Evolutionary conservation across 2,329 filamentous ascomycete genomes (phyloP).

Genomic region (Bipolaris bicolor): DNA sequence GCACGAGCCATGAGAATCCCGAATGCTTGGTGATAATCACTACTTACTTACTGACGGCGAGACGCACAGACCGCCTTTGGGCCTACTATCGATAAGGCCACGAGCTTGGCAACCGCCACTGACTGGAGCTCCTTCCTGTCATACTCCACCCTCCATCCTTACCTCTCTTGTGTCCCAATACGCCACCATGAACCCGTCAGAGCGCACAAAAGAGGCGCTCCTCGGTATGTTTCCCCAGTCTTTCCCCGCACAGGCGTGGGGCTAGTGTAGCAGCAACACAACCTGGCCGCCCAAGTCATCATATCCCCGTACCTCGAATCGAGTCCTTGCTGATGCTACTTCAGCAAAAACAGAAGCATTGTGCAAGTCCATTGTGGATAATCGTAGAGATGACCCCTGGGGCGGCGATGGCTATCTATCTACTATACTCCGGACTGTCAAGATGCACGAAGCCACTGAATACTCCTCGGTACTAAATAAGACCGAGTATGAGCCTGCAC

Average conservation of each 20-base stretch:
- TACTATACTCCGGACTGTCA: constrained; percentile 61
- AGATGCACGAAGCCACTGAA: constrained; percentile 51
- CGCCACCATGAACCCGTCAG: constrained; percentile 48
- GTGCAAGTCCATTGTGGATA: constrained; percentile 54
- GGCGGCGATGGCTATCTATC: constrained; percentile 53
- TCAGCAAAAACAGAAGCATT: constrained; percentile 50
- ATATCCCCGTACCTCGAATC: not conserved
- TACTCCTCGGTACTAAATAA: constrained; percentile 16
- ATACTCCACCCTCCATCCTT: constrained; percentile 1
- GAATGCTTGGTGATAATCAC: not conserved
- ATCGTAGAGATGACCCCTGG: constrained; percentile 44
- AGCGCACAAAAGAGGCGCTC: constrained; percentile 52
- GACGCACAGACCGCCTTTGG: not conserved
- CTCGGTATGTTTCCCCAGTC: constrained; percentile 33
- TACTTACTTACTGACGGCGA: no score
- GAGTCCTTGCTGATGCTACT: not conserved
- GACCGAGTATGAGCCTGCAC: constrained; percentile 36
- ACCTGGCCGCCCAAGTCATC: not conserved
- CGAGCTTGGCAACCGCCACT: not conserved
- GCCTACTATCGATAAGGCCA: constrained; percentile 10
- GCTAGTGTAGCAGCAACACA: not conserved
- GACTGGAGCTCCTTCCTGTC: constrained; percentile 2
- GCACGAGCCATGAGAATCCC: not conserved
- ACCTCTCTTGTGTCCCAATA: constrained; percentile 1
- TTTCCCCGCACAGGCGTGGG: not conserved